Evolutionary conservation across 1,284 basidiomycete species (phyloP).

Genomic region (Sporisorium sorghi): DNA sequence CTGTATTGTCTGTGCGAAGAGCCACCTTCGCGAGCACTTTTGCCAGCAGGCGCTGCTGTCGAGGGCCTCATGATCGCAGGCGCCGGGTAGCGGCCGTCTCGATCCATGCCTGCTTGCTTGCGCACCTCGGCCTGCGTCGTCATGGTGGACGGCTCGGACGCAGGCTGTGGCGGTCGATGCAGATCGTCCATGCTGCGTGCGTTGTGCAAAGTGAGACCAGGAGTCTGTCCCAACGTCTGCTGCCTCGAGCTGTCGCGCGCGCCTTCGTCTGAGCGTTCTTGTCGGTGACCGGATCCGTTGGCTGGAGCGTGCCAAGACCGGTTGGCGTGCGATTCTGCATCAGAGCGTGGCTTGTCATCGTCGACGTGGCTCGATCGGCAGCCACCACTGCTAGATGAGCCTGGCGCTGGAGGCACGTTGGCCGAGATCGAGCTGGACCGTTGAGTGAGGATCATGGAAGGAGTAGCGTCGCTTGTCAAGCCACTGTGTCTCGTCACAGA

Average conservation of each 20-base stretch:
- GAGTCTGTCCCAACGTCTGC: slow-evolving; percentile 9
- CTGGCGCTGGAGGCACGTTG: slow-evolving; percentile 7
- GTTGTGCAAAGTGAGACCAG: slow-evolving; percentile 41
- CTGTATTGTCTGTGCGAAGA: slow-evolving; percentile 48
- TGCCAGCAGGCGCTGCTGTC: slow-evolving; percentile 39
- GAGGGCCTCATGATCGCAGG: slow-evolving; percentile 46
- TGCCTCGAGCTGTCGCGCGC: slow-evolving; percentile 8
- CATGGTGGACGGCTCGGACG: slow-evolving; percentile 24
- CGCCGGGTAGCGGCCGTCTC: slow-evolving; percentile 47
- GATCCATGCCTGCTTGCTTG: slow-evolving; percentile 39
- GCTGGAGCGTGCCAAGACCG: slow-evolving; percentile 19
- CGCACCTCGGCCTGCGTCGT: slow-evolving; percentile 33
- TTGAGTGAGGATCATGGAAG: slow-evolving; percentile 24
- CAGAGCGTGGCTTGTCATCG: slow-evolving; percentile 18
- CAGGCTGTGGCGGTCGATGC: slow-evolving; percentile 20
- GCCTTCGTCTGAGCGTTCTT: slow-evolving; percentile 37
- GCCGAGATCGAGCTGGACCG: slow-evolving; percentile 32
- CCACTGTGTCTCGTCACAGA: slow-evolving; percentile 17
- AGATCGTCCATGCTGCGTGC: slow-evolving; percentile 56
- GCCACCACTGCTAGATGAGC: slow-evolving; percentile 8
- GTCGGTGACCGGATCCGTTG: slow-evolving; percentile 22
- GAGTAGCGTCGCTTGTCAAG: slow-evolving; percentile 22
- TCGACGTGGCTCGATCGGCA: slow-evolving; percentile 27
- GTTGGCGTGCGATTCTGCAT: slow-evolving; percentile 6
- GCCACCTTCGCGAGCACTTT: slow-evolving; percentile 16